These are phyloP conservation scores for Botrytis hyacinthi DNA, from an alignment of 2,329 filamentous ascomycete species.

Conservation along the genomic window DNA sequence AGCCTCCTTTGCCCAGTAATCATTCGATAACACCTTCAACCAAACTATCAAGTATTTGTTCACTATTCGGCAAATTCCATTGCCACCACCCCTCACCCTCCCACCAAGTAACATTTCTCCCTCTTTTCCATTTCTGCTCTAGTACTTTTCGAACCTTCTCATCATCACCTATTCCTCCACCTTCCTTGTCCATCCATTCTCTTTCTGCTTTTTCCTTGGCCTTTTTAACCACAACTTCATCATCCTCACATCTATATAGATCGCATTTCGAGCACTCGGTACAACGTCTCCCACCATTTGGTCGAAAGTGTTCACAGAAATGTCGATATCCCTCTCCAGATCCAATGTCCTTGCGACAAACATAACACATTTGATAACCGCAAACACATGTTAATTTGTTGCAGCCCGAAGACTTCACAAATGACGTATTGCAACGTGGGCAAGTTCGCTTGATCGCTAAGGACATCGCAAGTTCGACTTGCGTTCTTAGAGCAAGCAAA, in stretches of 20 bases:
- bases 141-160: constrained; percentile 56
- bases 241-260: constrained; percentile 68
- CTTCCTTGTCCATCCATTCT: constrained; percentile 67
- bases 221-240: constrained; percentile 64
- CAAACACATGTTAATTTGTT: constrained; percentile 96
- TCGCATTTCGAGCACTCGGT: constrained; percentile 78
- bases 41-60: constrained; percentile 37
- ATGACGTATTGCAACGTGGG: constrained; percentile 84
- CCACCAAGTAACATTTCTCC: constrained; percentile 30
- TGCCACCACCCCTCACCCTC: constrained; percentile 28
- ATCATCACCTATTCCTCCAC: constrained; percentile 54
- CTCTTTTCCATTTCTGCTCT: constrained; percentile 47
- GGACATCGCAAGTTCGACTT: constrained; percentile 90
- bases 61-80: constrained; percentile 33
- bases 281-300: constrained; percentile 73
- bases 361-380: constrained; percentile 97
- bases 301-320: constrained; percentile 94
- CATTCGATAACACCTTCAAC: constrained; percentile 37
- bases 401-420: constrained; percentile 91
- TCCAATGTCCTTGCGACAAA: constrained; percentile 76
- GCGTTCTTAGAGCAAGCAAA: constrained; percentile 76
- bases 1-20: not conserved
- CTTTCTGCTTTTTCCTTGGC: constrained; percentile 71
- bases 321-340: constrained; percentile 79
- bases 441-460: constrained; percentile 94